Conservation (phyloP, 306 rosid species). For the Leucaena leucocephala region DNA sequence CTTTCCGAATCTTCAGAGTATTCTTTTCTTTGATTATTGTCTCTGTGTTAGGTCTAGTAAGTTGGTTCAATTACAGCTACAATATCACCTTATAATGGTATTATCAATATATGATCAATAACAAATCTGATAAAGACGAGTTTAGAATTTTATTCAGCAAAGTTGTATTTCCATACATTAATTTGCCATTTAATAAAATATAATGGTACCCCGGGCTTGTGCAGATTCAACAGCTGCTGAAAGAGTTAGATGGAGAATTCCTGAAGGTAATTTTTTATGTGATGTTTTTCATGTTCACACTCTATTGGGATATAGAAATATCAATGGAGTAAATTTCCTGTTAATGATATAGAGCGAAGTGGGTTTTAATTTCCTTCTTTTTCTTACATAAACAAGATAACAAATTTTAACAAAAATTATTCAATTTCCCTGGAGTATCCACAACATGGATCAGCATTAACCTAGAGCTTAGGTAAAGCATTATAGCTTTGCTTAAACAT, state of each 20-base stretch:
- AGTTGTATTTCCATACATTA: neutral
- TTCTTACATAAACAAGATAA: neutral
- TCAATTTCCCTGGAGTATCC: neutral
- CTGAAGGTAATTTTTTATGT: slow-evolving; percentile 58
- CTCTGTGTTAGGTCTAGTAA: no score
- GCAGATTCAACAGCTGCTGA: slow-evolving; percentile 85
- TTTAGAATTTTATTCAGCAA: slow-evolving; percentile 19
- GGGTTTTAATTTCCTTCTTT: neutral
- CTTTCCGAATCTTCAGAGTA: neutral
- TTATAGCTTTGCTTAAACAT: slow-evolving; percentile 3
- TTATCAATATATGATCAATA: slow-evolving; percentile 4
- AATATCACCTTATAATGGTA: slow-evolving; percentile 1
- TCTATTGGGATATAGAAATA: neutral
- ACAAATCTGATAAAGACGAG: slow-evolving; percentile 1
- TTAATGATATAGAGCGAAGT: neutral
- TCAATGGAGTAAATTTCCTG: neutral
- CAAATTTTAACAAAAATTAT: neutral
- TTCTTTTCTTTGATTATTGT: slow-evolving; percentile 5
- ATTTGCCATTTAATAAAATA: slow-evolving; percentile 12
- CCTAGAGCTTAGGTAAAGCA: neutral
- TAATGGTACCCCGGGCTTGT: slow-evolving; percentile 35
- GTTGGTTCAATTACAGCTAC: slow-evolving; percentile 15
- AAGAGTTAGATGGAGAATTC: slow-evolving; percentile 85
- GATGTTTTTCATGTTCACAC: slow-evolving; percentile 19
- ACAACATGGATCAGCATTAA: slow-evolving; percentile 8